Conservation (phyloP, 2,329 filamentous ascomycete species). For the Epichloe gansuensis region DNA sequence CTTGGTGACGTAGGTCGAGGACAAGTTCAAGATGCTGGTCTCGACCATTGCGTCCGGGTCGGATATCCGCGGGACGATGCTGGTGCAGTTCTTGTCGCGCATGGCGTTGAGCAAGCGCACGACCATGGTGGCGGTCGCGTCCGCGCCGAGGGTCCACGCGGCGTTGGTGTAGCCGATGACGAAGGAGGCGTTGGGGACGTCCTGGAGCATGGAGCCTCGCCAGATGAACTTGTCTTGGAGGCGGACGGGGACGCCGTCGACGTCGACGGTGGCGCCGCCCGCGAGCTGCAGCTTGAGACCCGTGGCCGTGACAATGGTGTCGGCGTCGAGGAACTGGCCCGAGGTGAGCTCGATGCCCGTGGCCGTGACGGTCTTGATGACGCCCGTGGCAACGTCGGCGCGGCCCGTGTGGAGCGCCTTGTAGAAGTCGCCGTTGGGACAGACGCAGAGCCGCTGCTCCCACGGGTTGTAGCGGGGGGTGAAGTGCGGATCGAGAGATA, state of each 20-base stretch:
- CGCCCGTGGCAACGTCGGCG: constrained; percentile 31
- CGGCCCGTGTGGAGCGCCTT: constrained; percentile 27
- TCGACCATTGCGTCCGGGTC: not conserved
- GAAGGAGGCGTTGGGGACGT: constrained; percentile 45
- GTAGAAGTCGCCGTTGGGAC: constrained; percentile 38
- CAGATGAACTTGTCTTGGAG: constrained; percentile 39
- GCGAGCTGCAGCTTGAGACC: constrained; percentile 45
- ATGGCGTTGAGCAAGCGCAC: constrained; percentile 1
- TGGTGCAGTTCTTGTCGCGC: not conserved
- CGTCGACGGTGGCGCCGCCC: constrained; percentile 28
- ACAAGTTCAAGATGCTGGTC: constrained; percentile 2
- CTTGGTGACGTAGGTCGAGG: constrained; percentile 4
- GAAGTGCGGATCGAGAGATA: constrained; percentile 43
- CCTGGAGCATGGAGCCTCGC: constrained; percentile 49
- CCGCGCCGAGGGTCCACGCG: constrained; percentile 51
- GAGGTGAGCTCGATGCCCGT: constrained; percentile 30
- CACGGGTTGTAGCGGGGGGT: constrained; percentile 49
- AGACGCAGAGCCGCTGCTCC: constrained; percentile 63
- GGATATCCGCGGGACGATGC: not conserved
- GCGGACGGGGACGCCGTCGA: constrained; percentile 37
- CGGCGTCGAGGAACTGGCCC: constrained; percentile 37
- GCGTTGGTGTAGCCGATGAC: constrained; percentile 51
- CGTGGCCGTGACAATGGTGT: constrained; percentile 55
- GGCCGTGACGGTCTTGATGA: constrained; percentile 33
- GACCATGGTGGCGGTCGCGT: constrained; percentile 4